Base-by-base conservation (phyloP, 106 monocot genomes). In the Gastrodia elata region DNA sequence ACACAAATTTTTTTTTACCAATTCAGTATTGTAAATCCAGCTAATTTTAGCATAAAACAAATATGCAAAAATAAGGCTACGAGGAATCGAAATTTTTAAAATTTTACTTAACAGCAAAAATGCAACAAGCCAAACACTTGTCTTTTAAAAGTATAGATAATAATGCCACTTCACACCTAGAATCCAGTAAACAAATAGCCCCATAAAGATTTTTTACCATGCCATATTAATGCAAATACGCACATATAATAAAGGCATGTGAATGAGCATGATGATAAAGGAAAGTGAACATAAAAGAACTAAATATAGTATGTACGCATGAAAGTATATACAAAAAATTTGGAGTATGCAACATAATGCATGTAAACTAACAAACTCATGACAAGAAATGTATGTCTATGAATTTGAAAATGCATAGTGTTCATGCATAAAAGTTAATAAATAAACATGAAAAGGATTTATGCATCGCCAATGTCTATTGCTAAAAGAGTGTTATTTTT, bases 401-500 rank as follows among this genome's bases (percentile, higher is more conserved):
- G 15, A n/a, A 37, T 20, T 36, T 37, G 65, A 34, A 65, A 34
- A 65, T 11, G 36, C 16, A 65, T 0, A 34, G 37, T 6, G 4
- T n/a, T 36, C 18, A 67, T 67, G 65, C 34, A 34, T 34, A 36
- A 67, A 20, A 34, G 13, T 35, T 35, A 35, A 35, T 24, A 65
- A 65, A 65, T 16, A 28, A 36, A 0, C 15, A 15, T 65, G 0
- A 35, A 36, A 35, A 36, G 36, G 33, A 36, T 37, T 64, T 55
- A 55, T 55, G 55, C 55, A 55, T 6, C 10, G 73, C 36, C 43
- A 20, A 22, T 56, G 71, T 33, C 74, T 20, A 56, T 70, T 70
- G 38, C 64, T 34, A 9, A 44, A 35, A 71, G 33, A 25, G 77
- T 28, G 46, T 56, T 15, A 55, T 68, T 72, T 46, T 80, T 41